Conservation (phyloP, 257 asterid genomes). For the Fraxinus excelsior region DNA sequence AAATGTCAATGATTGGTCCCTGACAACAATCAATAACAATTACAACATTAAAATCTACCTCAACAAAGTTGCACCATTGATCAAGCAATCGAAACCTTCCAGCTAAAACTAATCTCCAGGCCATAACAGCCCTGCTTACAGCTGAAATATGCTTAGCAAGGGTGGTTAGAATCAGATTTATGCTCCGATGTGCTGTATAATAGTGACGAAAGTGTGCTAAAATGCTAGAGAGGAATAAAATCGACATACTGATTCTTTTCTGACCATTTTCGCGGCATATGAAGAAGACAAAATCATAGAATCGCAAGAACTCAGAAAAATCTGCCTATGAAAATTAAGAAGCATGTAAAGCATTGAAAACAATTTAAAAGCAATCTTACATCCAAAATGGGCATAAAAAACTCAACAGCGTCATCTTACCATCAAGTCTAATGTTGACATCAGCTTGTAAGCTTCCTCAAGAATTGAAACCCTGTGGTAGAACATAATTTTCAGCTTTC, state of each 20-base stretch:
- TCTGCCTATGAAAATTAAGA: conserved; percentile 55
- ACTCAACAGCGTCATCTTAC: conserved; percentile 41
- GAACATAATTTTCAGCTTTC: conserved; percentile 23
- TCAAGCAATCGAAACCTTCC: conserved; percentile 90
- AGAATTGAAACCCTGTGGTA: conserved; percentile 58
- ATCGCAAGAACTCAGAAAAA: conserved; percentile 74
- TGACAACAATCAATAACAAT: background rate
- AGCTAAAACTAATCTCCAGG: conserved; percentile 85
- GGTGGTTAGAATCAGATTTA: conserved; percentile 15
- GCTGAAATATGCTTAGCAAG: conserved; percentile 50
- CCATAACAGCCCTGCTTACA: conserved; percentile 84
- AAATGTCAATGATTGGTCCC: background rate
- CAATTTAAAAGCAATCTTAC: background rate
- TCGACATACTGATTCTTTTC: conserved; percentile 77
- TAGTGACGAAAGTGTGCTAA: background rate
- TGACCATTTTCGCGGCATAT: conserved; percentile 96
- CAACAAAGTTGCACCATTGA: conserved; percentile 89
- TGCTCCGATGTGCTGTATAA: background rate
- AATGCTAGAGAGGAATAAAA: conserved; percentile 15
- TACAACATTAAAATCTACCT: conserved; percentile 48
- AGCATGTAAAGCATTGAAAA: conserved; percentile 24
- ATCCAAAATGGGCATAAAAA: conserved; percentile 11
- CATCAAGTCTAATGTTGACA: conserved; percentile 61
- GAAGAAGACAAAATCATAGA: conserved; percentile 91
- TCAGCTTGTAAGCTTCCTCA: conserved; percentile 78